A percentile compares a stretch with the other conserved stretches of the same genome.
Evolutionary conservation across 2,329 filamentous ascomycete genomes (phyloP).

Genomic region (Escovopsis weberi): DNA sequence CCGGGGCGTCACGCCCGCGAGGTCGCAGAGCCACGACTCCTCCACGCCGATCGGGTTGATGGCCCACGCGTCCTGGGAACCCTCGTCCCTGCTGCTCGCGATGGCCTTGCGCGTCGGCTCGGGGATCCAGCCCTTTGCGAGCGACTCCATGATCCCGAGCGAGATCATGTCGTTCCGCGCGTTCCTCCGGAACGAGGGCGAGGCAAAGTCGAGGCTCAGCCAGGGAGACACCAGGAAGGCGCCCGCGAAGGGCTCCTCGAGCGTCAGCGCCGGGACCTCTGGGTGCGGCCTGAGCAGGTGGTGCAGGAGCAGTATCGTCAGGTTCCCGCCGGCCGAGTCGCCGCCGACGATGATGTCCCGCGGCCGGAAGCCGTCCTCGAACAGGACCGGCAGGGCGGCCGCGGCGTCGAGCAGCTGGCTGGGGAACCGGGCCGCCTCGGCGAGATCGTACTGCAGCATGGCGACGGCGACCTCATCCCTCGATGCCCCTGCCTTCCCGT

Average conservation of each 20-base stretch:
- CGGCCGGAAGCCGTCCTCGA: slow-evolving; percentile 15
- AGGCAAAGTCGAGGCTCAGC: slow-evolving; percentile 11
- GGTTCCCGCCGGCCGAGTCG: slow-evolving; percentile 23
- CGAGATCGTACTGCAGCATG: slow-evolving; percentile 21
- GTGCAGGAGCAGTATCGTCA: slow-evolving; percentile 17
- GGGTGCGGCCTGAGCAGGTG: slow-evolving; percentile 19
- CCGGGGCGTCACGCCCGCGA: slow-evolving; percentile 9
- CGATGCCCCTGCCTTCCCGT: neutral
- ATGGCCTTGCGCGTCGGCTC: slow-evolving; percentile 3
- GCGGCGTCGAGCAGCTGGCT: slow-evolving; percentile 18
- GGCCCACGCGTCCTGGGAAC: slow-evolving; percentile 10
- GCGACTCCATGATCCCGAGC: slow-evolving; percentile 1
- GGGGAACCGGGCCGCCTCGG: slow-evolving; percentile 16
- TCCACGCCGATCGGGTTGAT: slow-evolving; percentile 15
- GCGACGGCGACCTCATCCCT: slow-evolving; percentile 16
- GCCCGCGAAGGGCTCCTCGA: slow-evolving; percentile 15
- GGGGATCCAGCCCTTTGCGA: slow-evolving; percentile 5
- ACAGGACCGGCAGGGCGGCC: slow-evolving; percentile 16
- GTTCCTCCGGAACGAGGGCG: slow-evolving; percentile 15
- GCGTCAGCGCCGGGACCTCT: slow-evolving; percentile 8
- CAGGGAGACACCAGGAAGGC: slow-evolving; percentile 20
- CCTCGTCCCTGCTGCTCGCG: slow-evolving; percentile 2
- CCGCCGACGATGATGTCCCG: slow-evolving; percentile 20
- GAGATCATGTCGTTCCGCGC: slow-evolving; percentile 20
- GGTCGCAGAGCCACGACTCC: slow-evolving; percentile 14